A percentile compares a stretch with the other conserved stretches of the same genome.
Evolutionary conservation across 2,329 filamentous ascomycete species (phyloP).

Genomic region (Sclerotinia sclerotiorum): DNA sequence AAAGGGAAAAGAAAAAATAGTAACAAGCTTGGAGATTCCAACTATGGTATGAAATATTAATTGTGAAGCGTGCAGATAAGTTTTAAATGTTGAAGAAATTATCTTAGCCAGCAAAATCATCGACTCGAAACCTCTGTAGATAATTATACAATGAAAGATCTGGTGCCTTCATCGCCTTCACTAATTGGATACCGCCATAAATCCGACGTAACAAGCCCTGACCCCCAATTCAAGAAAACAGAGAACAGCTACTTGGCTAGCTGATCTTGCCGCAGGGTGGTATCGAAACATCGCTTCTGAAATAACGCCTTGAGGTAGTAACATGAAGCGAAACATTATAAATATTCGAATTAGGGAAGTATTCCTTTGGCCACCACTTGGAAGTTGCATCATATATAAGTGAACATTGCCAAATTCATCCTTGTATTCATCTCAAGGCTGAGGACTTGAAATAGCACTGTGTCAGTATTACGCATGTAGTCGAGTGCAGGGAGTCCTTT

Average conservation of each 20-base stretch:
- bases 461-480: not conserved
- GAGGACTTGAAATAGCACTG: not conserved
- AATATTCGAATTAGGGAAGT: not conserved
- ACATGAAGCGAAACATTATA: not conserved
- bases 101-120: not conserved
- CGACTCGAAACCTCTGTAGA: not conserved
- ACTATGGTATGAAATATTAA: constrained; percentile 12
- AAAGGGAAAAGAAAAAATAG: too few species aligned
- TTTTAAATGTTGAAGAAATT: constrained; percentile 27
- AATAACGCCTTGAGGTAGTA: not conserved
- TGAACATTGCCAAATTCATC: not conserved
- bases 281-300: not conserved
- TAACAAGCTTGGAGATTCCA: constrained; percentile 17
- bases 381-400: not conserved
- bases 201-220: not conserved
- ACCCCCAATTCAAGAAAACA: not conserved
- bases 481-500: not conserved
- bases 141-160: not conserved
- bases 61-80: constrained; percentile 18
- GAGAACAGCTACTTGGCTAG: not conserved
- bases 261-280: not conserved
- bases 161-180: not conserved
- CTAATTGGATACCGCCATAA: not conserved
- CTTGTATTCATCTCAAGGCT: not conserved
- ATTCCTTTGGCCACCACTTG: not conserved